These are phyloP conservation scores for Hyaloscypha bicolor DNA, from an alignment of 495 filamentous ascomycete genomes.

Conservation along the genomic window DNA sequence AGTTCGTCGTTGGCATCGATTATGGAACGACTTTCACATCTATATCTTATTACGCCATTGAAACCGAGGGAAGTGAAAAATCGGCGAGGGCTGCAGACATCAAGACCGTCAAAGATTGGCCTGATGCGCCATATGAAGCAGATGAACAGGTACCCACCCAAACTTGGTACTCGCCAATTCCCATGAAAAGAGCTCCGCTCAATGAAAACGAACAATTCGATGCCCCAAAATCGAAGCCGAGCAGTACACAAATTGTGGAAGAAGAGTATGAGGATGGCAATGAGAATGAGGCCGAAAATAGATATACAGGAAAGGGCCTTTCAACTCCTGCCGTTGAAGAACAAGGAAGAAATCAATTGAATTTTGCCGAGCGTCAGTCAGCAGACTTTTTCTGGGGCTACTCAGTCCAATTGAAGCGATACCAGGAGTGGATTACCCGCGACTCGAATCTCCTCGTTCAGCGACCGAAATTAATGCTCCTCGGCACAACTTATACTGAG, in stretches of 20 bases:
- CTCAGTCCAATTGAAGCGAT: slow-evolving; percentile 12
- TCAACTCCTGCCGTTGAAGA: too few relatives aligned
- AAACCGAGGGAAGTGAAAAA: background rate
- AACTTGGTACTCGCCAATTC: slow-evolving; percentile 17
- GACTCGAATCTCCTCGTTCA: slow-evolving; percentile 9
- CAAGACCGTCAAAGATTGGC: slow-evolving; percentile 16
- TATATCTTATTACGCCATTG: slow-evolving; percentile 4
- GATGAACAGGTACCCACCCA: slow-evolving; percentile 15
- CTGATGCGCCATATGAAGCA: background rate
- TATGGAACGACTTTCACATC: slow-evolving; percentile 21
- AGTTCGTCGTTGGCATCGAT: slow-evolving; percentile 14
- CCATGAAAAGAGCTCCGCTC: background rate
- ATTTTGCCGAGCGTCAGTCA: background rate
- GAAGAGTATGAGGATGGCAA: background rate
- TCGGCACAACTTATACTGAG: slow-evolving; percentile 11
- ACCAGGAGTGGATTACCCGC: background rate
- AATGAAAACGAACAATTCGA: slow-evolving; percentile 9
- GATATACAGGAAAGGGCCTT: too few relatives aligned
- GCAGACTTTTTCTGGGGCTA: slow-evolving; percentile 19
- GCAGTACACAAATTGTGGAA: background rate
- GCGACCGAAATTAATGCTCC: slow-evolving; percentile 17
- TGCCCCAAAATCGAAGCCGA: background rate
- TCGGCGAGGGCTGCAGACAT: background rate
- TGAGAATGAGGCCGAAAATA: background rate
- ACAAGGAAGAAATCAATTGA: too few relatives aligned